Percentiles rank a stretch among this genome's conserved stretches.
Evolutionary conservation across 192 early-diverging fungal genomes (phyloP).

Genomic region (Coemansia sp.): DNA sequence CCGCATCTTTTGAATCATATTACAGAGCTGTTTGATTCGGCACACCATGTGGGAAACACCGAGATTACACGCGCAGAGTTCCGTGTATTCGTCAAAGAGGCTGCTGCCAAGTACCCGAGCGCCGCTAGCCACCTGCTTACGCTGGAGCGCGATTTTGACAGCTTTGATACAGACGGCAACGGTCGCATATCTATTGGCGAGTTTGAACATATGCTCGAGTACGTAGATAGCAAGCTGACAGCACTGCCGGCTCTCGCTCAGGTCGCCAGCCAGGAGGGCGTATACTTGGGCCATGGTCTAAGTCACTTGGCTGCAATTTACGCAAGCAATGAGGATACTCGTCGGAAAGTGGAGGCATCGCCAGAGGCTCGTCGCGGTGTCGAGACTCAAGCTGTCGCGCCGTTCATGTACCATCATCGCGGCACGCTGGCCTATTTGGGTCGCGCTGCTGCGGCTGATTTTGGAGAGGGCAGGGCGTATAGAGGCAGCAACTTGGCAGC

Average conservation of each 20-base stretch:
- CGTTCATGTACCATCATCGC: slow-evolving; percentile 68
- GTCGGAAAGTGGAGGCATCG: background rate
- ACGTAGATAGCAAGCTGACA: slow-evolving; percentile 59
- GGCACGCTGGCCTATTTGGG: slow-evolving; percentile 74
- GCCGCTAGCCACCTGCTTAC: slow-evolving; percentile 44
- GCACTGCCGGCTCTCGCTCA: slow-evolving; percentile 87
- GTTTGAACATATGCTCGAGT: slow-evolving; percentile 46
- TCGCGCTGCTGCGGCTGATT: slow-evolving; percentile 52
- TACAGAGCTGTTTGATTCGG: slow-evolving; percentile 49
- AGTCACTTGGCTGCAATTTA: slow-evolving; percentile 29
- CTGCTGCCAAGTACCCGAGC: slow-evolving; percentile 26
- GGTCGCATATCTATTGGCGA: slow-evolving; percentile 35
- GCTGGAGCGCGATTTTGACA: slow-evolving; percentile 39
- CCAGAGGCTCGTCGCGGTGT: slow-evolving; percentile 12
- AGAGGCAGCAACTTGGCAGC: slow-evolving; percentile 52
- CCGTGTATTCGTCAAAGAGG: slow-evolving; percentile 21
- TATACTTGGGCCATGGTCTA: slow-evolving; percentile 77
- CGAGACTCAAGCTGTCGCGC: slow-evolving; percentile 34
- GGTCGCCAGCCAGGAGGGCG: slow-evolving; percentile 85
- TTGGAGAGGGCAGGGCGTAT: slow-evolving; percentile 49
- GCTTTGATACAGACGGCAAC: slow-evolving; percentile 41
- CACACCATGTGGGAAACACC: slow-evolving; percentile 16
- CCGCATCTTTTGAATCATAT: slow-evolving; percentile 51
- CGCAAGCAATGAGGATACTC: background rate
- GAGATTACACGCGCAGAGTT: slow-evolving; percentile 50